Conservation (phyloP, 768 basidiomycete genomes). For the Chiua virens region DNA sequence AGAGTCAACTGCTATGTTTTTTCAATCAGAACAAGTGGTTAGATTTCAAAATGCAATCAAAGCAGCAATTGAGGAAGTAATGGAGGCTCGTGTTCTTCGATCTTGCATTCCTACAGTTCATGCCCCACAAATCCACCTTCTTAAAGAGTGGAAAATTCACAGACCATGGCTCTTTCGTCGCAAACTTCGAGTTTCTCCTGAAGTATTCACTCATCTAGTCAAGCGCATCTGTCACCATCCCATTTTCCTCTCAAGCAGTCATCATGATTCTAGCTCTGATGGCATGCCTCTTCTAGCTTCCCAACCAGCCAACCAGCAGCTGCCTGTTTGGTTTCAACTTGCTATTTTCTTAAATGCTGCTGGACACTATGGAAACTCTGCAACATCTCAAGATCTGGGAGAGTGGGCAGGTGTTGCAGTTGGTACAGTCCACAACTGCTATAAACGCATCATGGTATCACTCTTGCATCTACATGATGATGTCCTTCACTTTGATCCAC, state of each 20-base stretch:
- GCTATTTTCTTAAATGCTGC: constrained; percentile 17
- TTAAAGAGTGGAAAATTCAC: constrained; percentile 7
- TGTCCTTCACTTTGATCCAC: not conserved
- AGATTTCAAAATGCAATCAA: no score
- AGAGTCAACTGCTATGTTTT: no score
- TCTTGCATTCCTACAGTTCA: not conserved
- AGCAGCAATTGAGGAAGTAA: no score
- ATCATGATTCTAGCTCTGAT: constrained; percentile 4
- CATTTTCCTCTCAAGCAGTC: constrained; percentile 17
- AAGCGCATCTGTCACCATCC: constrained; percentile 21
- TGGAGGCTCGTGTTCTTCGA: no score
- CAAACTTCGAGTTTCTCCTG: constrained; percentile 27
- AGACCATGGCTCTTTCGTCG: constrained; percentile 22
- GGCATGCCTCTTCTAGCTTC: not conserved
- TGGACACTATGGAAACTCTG: no score
- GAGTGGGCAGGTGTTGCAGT: no score
- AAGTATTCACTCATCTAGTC: constrained; percentile 24
- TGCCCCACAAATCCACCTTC: constrained; percentile 11
- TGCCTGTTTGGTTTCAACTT: constrained; percentile 30
- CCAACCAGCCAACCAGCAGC: constrained; percentile 16
- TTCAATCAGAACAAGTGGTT: no score
- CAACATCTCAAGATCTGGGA: no score
- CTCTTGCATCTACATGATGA: no score
- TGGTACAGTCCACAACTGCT: no score
- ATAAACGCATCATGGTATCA: no score